Evolutionary conservation across 495 filamentous ascomycete species (phyloP).

Genomic region (Xanthoparmelia taractica): DNA sequence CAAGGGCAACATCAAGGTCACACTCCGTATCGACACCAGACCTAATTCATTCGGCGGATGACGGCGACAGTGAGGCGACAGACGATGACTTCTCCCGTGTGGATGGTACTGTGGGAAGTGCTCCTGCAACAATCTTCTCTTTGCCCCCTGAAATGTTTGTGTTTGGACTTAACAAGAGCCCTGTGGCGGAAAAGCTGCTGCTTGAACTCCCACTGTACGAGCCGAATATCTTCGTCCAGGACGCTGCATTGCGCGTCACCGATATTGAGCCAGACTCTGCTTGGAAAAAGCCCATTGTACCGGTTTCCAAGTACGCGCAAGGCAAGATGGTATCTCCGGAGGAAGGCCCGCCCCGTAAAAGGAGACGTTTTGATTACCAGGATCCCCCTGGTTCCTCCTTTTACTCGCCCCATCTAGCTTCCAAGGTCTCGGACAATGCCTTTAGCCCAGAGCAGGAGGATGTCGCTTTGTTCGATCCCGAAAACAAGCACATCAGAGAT

Average conservation of each 20-base stretch:
- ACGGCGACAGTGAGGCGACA: constrained; percentile 46
- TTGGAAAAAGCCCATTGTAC: constrained; percentile 71
- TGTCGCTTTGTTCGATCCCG: constrained; percentile 80
- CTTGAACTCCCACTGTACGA: constrained; percentile 74
- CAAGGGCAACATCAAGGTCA: constrained; percentile 19
- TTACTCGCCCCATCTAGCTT: constrained; percentile 27
- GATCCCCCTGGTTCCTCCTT: constrained; percentile 52
- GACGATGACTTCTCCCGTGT: constrained; percentile 39
- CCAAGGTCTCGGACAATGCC: constrained; percentile 33
- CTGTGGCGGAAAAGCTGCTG: constrained; percentile 73
- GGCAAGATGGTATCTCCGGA: constrained; percentile 61
- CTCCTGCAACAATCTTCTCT: constrained; percentile 73
- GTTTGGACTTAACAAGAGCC: constrained; percentile 67
- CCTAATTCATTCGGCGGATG: constrained; percentile 56
- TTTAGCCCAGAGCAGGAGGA: constrained; percentile 63
- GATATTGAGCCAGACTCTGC: constrained; percentile 56
- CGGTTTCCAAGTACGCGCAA: constrained; percentile 74
- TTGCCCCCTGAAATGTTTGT: constrained; percentile 73
- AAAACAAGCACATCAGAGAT: constrained; percentile 83
- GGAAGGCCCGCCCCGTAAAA: constrained; percentile 62
- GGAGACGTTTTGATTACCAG: constrained; percentile 69
- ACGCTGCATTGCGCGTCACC: constrained; percentile 45
- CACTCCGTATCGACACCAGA: constrained; percentile 58
- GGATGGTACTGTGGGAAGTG: constrained; percentile 36
- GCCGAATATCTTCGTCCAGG: constrained; percentile 52